A percentile compares a stretch with the other conserved stretches of the same genome.
Evolutionary conservation across 2,329 filamentous ascomycete genomes (phyloP).

Genomic region (Nigrospora oryzae): DNA sequence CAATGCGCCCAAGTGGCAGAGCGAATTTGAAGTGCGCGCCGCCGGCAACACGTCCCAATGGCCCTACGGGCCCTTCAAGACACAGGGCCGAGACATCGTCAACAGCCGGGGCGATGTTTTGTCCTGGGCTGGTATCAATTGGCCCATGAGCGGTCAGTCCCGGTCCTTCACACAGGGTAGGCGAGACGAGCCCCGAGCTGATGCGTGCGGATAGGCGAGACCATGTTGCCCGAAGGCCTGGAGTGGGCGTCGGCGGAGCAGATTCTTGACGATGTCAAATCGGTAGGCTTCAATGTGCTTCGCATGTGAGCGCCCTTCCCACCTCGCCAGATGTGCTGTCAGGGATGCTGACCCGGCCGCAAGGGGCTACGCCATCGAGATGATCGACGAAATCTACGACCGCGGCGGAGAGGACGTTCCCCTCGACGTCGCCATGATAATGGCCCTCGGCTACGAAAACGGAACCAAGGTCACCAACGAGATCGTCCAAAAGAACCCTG

Average conservation of each 20-base stretch:
- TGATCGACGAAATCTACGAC: conserved; percentile 40
- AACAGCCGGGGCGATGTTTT: conserved; percentile 25
- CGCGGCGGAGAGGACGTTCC: conserved; percentile 27
- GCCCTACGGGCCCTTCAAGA: conserved; percentile 30
- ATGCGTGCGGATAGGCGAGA: conserved; percentile 25
- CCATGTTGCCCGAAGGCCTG: conserved; percentile 47
- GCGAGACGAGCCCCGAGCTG: neutral
- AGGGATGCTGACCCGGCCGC: conserved; percentile 1
- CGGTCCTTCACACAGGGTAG: too few species aligned
- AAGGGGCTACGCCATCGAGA: conserved; percentile 45
- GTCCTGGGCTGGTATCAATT: conserved; percentile 27
- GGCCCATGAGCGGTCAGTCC: conserved; percentile 24
- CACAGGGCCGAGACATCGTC: conserved; percentile 26
- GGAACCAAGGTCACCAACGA: conserved; percentile 35
- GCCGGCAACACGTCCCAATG: conserved; percentile 14
- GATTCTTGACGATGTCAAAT: conserved; percentile 38
- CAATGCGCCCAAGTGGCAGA: conserved; percentile 6
- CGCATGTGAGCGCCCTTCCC: conserved; percentile 25
- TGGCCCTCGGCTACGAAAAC: conserved; percentile 35
- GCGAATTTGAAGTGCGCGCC: conserved; percentile 3
- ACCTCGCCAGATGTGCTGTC: neutral
- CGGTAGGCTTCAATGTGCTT: conserved; percentile 46
- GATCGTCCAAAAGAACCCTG: conserved; percentile 40
- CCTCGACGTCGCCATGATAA: conserved; percentile 26
- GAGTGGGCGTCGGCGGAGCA: conserved; percentile 41